Percentiles rank a stretch among this genome's conserved stretches.
These are phyloP conservation scores for Mucuna pruriens DNA, from an alignment of 306 rosid species.

Conservation along the genomic window DNA sequence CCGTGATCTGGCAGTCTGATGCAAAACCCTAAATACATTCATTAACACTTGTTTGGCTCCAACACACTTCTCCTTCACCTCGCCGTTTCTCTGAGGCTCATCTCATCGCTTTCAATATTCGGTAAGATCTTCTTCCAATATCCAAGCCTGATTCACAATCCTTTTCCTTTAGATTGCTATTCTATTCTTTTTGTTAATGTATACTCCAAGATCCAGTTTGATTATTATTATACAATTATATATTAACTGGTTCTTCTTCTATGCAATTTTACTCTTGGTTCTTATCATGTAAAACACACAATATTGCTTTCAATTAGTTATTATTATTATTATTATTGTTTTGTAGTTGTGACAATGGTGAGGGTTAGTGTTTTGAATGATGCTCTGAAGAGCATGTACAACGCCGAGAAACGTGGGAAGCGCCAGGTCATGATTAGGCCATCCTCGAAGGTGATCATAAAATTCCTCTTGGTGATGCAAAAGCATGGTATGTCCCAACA, in stretches of 20 bases:
- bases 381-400: conserved; percentile 52
- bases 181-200: background rate
- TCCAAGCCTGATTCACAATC: background rate
- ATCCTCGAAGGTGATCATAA: conserved; percentile 41
- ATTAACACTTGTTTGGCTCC: background rate
- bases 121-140: conserved; percentile 29
- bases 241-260: background rate
- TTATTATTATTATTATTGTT: background rate
- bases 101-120: background rate
- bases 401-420: conserved; percentile 46
- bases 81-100: conserved; percentile 19
- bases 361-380: conserved; percentile 48
- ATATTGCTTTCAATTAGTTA: background rate
- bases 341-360: conserved; percentile 42
- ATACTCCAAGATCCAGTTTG: background rate
- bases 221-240: no score
- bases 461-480: conserved; percentile 47
- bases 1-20: no score
- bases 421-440: conserved; percentile 49
- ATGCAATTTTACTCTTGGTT: background rate
- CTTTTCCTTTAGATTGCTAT: background rate
- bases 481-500: conserved; percentile 35
- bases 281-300: background rate
- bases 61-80: background rate
- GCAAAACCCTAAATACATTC: no score